Evolutionary conservation across 768 basidiomycete species (phyloP).

Genomic region (Russula ochroleuca): DNA sequence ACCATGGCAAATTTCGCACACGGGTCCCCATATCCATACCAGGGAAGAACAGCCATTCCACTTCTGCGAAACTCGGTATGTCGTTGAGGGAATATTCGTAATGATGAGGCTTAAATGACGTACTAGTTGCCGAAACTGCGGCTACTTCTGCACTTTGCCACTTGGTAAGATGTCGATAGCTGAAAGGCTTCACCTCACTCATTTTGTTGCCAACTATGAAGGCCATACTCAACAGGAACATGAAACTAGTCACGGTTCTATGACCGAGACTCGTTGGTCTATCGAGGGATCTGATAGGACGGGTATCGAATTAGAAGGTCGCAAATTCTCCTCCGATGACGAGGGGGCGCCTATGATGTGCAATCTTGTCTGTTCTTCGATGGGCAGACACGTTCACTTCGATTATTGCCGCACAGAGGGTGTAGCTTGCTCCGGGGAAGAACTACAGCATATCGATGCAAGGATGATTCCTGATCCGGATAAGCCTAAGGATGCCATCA

Average conservation of each 20-base stretch:
- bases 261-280: constrained; percentile 55
- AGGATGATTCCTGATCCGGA: constrained; percentile 46
- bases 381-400: constrained; percentile 58
- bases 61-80: constrained; percentile 50
- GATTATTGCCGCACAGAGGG: constrained; percentile 48
- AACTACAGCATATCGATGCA: constrained; percentile 44
- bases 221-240: constrained; percentile 59
- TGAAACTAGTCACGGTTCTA: constrained; percentile 60
- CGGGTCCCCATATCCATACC: constrained; percentile 48
- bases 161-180: constrained; percentile 37
- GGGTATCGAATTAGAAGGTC: constrained; percentile 50
- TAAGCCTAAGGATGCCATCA: constrained; percentile 49
- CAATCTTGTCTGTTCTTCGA: constrained; percentile 48
- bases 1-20: constrained; percentile 40
- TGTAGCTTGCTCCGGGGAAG: constrained; percentile 40
- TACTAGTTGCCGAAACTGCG: constrained; percentile 53
- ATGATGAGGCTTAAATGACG: not conserved
- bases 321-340: constrained; percentile 49
- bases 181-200: not conserved
- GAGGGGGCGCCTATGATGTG: constrained; percentile 64
- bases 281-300: constrained; percentile 51
- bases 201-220: constrained; percentile 27
- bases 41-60: constrained; percentile 46
- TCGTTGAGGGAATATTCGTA: not conserved
- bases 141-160: constrained; percentile 56